Evolutionary conservation across 371 early-diverging fungal genomes (phyloP).

Genomic region (Zychaea mexicana): DNA sequence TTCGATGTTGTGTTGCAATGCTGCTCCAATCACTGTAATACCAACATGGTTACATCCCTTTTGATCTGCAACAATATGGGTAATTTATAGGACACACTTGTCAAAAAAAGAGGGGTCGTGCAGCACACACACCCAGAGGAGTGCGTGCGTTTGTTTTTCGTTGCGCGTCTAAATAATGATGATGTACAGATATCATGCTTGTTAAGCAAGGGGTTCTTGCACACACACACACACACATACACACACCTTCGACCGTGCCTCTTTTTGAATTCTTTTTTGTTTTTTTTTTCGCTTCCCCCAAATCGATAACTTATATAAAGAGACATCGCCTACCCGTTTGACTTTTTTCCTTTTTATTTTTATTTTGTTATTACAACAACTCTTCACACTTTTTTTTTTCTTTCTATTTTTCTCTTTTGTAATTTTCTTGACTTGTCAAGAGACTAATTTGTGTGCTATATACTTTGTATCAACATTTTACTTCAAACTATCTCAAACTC

Average conservation of each 20-base stretch:
- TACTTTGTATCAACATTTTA: conserved; percentile 7
- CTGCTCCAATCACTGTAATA: conserved; percentile 2
- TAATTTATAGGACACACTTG: background rate
- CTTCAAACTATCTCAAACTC: too few species aligned
- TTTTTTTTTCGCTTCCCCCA: too few species aligned
- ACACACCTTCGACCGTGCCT: background rate
- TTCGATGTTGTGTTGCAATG: conserved; percentile 14
- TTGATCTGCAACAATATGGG: conserved; percentile 10
- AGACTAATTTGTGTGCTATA: conserved; percentile 1
- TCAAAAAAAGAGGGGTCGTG: background rate
- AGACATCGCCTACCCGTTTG: too few species aligned
- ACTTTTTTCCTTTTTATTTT: too few species aligned
- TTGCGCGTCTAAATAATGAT: conserved; percentile 1
- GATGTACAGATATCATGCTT: background rate
- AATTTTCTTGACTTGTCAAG: background rate
- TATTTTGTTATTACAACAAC: too few species aligned
- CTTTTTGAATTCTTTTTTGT: too few species aligned
- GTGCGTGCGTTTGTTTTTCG: background rate
- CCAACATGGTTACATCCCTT: conserved; percentile 11
- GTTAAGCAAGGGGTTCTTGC: background rate
- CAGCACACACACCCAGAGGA: background rate
- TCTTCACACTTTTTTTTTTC: background rate
- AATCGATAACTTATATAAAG: too few species aligned
- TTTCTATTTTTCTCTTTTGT: background rate
- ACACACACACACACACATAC: too few species aligned